A percentile compares a stretch with the other conserved stretches of the same genome.
Evolutionary conservation across 2,329 filamentous ascomycete species (phyloP).

Genomic region (Claviceps quebecensis): DNA sequence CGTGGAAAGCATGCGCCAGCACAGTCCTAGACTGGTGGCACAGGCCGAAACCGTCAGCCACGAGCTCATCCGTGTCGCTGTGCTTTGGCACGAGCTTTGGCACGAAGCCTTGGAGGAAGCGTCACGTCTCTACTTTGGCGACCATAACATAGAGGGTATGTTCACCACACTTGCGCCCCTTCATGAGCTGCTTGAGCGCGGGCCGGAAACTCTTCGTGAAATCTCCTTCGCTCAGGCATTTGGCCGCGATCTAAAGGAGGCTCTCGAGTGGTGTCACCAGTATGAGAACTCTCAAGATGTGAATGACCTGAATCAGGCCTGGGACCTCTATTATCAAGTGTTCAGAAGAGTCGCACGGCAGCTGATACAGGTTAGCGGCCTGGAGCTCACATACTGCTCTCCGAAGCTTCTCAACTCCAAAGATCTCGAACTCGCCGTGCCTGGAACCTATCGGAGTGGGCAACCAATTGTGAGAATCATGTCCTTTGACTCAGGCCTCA

Average conservation of each 20-base stretch:
- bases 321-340: conserved; percentile 98
- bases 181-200: conserved; percentile 79
- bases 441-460: conserved; percentile 77
- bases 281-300: conserved; percentile 82
- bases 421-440: conserved; percentile 85
- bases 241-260: conserved; percentile 85
- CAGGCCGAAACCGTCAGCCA: conserved; percentile 92
- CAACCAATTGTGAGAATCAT: conserved; percentile 69
- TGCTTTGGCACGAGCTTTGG: conserved; percentile 98
- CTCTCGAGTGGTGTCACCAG: conserved; percentile 87
- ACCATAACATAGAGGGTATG: conserved; percentile 97
- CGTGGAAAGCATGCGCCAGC: conserved; percentile 96
- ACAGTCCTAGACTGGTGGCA: conserved; percentile 82
- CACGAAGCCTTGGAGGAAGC: conserved; percentile 96
- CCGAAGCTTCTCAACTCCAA: conserved; percentile 77
- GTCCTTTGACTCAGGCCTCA: conserved; percentile 80
- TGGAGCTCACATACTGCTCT: conserved; percentile 94
- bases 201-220: conserved; percentile 84
- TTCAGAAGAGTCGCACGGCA: conserved; percentile 93
- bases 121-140: conserved; percentile 89
- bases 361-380: conserved; percentile 76
- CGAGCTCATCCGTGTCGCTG: conserved; percentile 91
- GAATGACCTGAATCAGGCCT: conserved; percentile 92
- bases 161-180: conserved; percentile 79
- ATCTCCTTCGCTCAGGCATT: conserved; percentile 98